phyloP scores from a whole-genome alignment of 208 protist genomes.

The Kentomonas sorsogonicus region DNA sequence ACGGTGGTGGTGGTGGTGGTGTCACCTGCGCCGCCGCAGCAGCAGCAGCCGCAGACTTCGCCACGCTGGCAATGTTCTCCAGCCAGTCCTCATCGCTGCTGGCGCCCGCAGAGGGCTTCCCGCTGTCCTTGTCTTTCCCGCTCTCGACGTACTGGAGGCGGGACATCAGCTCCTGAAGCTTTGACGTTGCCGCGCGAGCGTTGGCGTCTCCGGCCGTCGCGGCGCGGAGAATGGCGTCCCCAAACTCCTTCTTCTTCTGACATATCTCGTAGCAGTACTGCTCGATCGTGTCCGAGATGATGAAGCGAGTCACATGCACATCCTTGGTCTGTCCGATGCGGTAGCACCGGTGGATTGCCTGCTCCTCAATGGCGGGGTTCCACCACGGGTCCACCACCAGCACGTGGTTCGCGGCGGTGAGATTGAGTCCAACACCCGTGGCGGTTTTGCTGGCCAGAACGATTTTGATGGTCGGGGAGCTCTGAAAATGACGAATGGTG shows the following conservation, averaged over 20 bases:
- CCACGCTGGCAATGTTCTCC: too few species aligned
- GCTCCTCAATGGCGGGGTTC: slow-evolving; percentile 94
- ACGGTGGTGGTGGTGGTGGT: too few species aligned
- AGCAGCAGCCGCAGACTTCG: too few species aligned
- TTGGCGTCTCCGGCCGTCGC: slow-evolving; percentile 63
- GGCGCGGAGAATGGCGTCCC: slow-evolving; percentile 77
- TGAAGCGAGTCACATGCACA: slow-evolving; percentile 88
- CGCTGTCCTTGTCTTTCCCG: slow-evolving; percentile 7
- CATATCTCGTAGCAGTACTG: slow-evolving; percentile 92
- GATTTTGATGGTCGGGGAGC: slow-evolving; percentile 39
- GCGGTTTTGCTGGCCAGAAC: slow-evolving; percentile 94
- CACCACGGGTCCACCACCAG: slow-evolving; percentile 95
- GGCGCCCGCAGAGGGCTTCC: not conserved
- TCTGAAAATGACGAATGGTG: slow-evolving; percentile 77
- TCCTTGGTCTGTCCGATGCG: slow-evolving; percentile 93
- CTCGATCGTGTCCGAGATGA: slow-evolving; percentile 92
- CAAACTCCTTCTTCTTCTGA: slow-evolving; percentile 90
- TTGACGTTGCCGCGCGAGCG: slow-evolving; percentile 59
- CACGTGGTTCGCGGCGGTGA: slow-evolving; percentile 94
- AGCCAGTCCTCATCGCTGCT: not conserved
- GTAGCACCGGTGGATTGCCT: slow-evolving; percentile 94
- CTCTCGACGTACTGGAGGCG: slow-evolving; percentile 62
- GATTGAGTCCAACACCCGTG: slow-evolving; percentile 96
- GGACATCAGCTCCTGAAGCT: slow-evolving; percentile 74
- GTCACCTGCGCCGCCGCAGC: too few species aligned